phyloP scores from a whole-genome alignment of 2,329 filamentous ascomycete genomes.

The Verticillium nubilum region DNA sequence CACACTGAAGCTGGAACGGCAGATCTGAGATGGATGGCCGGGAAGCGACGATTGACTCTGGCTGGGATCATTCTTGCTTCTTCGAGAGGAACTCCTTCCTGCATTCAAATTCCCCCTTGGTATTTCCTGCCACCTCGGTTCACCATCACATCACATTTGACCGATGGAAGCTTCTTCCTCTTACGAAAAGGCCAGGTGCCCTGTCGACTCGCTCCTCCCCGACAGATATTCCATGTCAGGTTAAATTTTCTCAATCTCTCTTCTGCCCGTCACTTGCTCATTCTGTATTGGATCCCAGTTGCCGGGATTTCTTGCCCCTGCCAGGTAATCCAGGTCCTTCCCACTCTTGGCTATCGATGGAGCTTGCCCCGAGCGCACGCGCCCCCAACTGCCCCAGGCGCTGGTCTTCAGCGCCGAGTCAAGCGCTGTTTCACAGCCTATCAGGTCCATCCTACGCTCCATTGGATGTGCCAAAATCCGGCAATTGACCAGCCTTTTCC shows the following conservation, averaged over 20 bases:
- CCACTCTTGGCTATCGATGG: background rate
- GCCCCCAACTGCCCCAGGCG: background rate
- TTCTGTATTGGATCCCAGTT: slow-evolving; percentile 4
- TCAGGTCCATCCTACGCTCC: background rate
- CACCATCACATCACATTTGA: background rate
- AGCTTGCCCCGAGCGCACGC: background rate
- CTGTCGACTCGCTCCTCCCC: background rate
- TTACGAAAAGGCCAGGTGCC: background rate
- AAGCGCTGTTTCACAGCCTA: background rate
- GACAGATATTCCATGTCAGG: slow-evolving; percentile 9
- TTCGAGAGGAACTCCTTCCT: background rate
- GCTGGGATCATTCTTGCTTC: background rate
- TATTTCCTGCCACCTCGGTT: background rate
- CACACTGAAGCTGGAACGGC: background rate
- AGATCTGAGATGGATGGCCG: background rate
- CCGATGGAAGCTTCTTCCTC: background rate
- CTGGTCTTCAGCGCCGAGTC: background rate
- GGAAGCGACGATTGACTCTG: background rate
- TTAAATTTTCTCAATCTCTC: slow-evolving; percentile 2
- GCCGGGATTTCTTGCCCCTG: background rate
- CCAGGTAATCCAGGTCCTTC: background rate
- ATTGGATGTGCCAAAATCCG: slow-evolving; percentile 5
- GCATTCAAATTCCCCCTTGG: background rate
- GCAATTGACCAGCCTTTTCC: slow-evolving; percentile 9
- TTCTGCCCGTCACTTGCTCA: slow-evolving; percentile 8